These are phyloP conservation scores for Boletus sp. DNA, from an alignment of 1,284 basidiomycete species.

Conservation along the genomic window DNA sequence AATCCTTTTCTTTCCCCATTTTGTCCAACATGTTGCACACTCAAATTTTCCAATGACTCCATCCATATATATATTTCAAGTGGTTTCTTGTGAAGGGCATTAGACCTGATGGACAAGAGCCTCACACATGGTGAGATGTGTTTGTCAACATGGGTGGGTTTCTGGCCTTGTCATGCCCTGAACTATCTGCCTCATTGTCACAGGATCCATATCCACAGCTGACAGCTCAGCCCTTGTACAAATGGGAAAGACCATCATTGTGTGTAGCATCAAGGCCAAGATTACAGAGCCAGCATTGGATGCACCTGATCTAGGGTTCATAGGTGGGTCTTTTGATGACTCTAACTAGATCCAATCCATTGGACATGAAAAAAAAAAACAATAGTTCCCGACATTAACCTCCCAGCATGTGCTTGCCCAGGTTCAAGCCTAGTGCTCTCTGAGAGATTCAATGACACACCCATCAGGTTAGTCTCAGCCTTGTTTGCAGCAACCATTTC, in stretches of 20 bases:
- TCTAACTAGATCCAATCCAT: neutral
- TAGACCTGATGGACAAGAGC: conserved; percentile 64
- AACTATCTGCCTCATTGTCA: neutral
- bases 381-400: conserved; percentile 84
- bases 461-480: conserved; percentile 61
- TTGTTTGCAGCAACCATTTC: conserved; percentile 3
- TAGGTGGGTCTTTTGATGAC: conserved; percentile 57
- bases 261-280: conserved; percentile 95
- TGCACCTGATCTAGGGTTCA: conserved; percentile 73
- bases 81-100: conserved; percentile 62
- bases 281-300: conserved; percentile 87
- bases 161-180: no score
- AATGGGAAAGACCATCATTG: conserved; percentile 88
- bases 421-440: conserved; percentile 94
- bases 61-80: conserved; percentile 49
- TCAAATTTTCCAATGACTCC: conserved; percentile 66
- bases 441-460: conserved; percentile 76
- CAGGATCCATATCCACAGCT: conserved; percentile 82
- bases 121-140: conserved; percentile 59
- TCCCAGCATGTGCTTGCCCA: conserved; percentile 92
- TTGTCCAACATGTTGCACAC: conserved; percentile 32
- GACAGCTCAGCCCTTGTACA: conserved; percentile 89
- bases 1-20: neutral
- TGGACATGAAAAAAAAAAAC: no score
- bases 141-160: conserved; percentile 64